These are phyloP conservation scores for Bretziella fagacearum DNA, from an alignment of 2,329 filamentous ascomycete species.

Conservation along the genomic window DNA sequence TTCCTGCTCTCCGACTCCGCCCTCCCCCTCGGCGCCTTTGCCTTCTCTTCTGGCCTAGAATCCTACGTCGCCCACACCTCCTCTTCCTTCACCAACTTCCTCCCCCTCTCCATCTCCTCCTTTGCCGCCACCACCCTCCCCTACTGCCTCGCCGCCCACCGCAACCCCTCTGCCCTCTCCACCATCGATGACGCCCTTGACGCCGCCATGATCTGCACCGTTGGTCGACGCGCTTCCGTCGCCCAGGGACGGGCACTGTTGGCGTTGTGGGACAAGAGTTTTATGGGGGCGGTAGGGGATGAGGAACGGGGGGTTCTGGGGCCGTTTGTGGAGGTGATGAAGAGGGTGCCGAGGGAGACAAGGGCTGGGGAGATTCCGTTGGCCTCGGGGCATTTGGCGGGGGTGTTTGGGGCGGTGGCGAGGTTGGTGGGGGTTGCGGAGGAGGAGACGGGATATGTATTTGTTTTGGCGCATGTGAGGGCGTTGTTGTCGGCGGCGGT, in stretches of 20 bases:
- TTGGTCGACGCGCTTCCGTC: constrained; percentile 56
- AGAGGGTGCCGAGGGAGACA: constrained; percentile 45
- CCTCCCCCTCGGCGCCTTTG: constrained; percentile 70
- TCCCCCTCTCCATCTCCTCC: constrained; percentile 52
- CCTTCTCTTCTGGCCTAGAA: constrained; percentile 68
- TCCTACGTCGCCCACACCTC: constrained; percentile 58
- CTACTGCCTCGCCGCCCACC: constrained; percentile 53
- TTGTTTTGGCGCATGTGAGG: constrained; percentile 60
- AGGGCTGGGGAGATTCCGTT: constrained; percentile 44
- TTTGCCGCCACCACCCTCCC: constrained; percentile 57
- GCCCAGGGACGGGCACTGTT: constrained; percentile 62
- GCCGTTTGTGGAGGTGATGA: constrained; percentile 55
- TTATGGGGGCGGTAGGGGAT: constrained; percentile 25
- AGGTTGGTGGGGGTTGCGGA: constrained; percentile 41
- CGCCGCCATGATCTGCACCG: constrained; percentile 61
- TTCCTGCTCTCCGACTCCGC: constrained; percentile 68
- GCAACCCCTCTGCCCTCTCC: constrained; percentile 32
- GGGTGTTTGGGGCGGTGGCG: constrained; percentile 52
- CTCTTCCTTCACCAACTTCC: constrained; percentile 43
- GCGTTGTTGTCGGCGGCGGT: constrained; percentile 62
- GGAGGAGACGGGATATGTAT: constrained; percentile 54
- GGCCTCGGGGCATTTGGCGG: constrained; percentile 45
- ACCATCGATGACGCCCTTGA: constrained; percentile 59
- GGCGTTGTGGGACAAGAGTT: constrained; percentile 58
- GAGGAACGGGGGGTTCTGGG: constrained; percentile 6